Percentiles rank a stretch among this genome's conserved stretches.
These are phyloP conservation scores for Fusarium sulawesiense DNA, from an alignment of 2,329 filamentous ascomycete species.

Conservation along the genomic window DNA sequence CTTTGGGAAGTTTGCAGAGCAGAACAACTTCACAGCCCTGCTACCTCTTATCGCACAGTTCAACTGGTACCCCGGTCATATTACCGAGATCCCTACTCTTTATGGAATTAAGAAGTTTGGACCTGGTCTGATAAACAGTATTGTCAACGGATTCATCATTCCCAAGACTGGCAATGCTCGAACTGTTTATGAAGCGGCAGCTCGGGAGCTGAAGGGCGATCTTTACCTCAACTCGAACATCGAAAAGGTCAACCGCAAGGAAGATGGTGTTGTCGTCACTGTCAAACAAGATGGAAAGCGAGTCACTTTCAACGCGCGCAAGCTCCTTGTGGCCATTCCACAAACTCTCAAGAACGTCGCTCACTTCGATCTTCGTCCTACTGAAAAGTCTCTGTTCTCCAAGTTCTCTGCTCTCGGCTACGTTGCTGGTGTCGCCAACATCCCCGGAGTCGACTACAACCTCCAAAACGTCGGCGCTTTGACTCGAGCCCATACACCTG, in stretches of 20 bases:
- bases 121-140: constrained; percentile 18
- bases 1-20: constrained; percentile 31
- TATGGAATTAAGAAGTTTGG: constrained; percentile 40
- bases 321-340: constrained; percentile 35
- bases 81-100: constrained; percentile 25
- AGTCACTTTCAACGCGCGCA: constrained; percentile 16
- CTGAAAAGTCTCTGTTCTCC: constrained; percentile 22
- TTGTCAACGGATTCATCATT: constrained; percentile 15
- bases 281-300: constrained; percentile 6
- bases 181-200: constrained; percentile 28
- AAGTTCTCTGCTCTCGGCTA: constrained; percentile 30
- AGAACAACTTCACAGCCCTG: constrained; percentile 30
- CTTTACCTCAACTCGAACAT: constrained; percentile 24
- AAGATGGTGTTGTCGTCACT: not conserved
- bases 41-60: constrained; percentile 25
- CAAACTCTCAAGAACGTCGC: constrained; percentile 26
- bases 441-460: constrained; percentile 11
- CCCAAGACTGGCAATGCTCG: constrained; percentile 20
- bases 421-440: constrained; percentile 22
- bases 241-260: not conserved
- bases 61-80: constrained; percentile 37
- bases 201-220: not conserved
- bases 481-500: constrained; percentile 4
- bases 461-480: constrained; percentile 30
- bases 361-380: constrained; percentile 1